These are phyloP conservation scores for Cardamine resedifolia DNA, from an alignment of 345 rosid genomes.

Conservation along the genomic window DNA sequence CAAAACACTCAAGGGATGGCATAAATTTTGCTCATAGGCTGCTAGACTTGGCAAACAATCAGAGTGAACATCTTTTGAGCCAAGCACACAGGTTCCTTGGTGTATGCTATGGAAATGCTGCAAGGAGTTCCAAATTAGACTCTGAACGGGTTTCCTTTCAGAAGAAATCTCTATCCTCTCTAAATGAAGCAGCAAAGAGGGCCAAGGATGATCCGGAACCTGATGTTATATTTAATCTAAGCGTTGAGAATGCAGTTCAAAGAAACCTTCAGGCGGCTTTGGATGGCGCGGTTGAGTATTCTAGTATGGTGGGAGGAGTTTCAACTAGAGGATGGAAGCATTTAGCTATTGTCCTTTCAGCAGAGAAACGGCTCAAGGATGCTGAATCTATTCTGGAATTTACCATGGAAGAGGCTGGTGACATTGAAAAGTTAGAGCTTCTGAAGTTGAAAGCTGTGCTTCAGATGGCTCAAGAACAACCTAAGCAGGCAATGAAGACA, in stretches of 20 bases:
- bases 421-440: slow-evolving; percentile 67
- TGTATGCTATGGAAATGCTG: slow-evolving; percentile 75
- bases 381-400: slow-evolving; percentile 71
- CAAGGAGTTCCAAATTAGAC: slow-evolving; percentile 70
- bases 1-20: slow-evolving; percentile 60
- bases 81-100: slow-evolving; percentile 83
- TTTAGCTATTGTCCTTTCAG: slow-evolving; percentile 67
- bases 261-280: slow-evolving; percentile 78
- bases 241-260: slow-evolving; percentile 79
- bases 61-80: slow-evolving; percentile 49
- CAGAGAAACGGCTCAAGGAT: slow-evolving; percentile 67
- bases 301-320: slow-evolving; percentile 53
- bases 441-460: slow-evolving; percentile 78
- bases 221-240: slow-evolving; percentile 58
- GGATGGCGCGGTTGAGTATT: slow-evolving; percentile 58
- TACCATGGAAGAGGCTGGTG: slow-evolving; percentile 73
- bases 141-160: slow-evolving; percentile 62
- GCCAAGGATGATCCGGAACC: slow-evolving; percentile 48
- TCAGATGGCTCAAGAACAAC: slow-evolving; percentile 76
- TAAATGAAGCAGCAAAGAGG: slow-evolving; percentile 56
- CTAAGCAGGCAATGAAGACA: slow-evolving; percentile 87
- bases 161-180: slow-evolving; percentile 57
- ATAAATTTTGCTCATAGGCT: slow-evolving; percentile 57
- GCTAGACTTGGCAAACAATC: slow-evolving; percentile 41
- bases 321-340: slow-evolving; percentile 78